Percentiles rank a stretch among this genome's conserved stretches.
phyloP scores from a whole-genome alignment of 306 rosid species.

The Dalbergia cultrata region DNA sequence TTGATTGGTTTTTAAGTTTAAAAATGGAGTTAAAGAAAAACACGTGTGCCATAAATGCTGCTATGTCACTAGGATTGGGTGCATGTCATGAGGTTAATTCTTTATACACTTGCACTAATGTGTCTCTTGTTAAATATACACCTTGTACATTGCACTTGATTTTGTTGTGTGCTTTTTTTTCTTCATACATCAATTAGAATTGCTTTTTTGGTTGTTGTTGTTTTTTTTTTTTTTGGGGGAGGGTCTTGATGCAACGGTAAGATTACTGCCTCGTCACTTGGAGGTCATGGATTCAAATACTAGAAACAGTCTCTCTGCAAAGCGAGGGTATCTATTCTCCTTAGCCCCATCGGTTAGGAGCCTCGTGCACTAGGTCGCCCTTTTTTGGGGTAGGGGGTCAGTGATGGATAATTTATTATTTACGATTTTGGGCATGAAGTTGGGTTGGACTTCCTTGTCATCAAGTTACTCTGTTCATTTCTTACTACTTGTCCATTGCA shows the following conservation, averaged over 20 bases:
- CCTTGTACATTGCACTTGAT: constrained; percentile 24
- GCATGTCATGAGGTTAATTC: constrained; percentile 4
- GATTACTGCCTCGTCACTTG: no score
- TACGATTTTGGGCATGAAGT: constrained; percentile 18
- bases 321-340: no score
- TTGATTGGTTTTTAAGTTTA: not conserved
- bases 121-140: not conserved
- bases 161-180: not conserved
- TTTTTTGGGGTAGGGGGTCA: not conserved
- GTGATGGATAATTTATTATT: constrained; percentile 21
- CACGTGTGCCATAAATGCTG: constrained; percentile 6
- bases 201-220: no score
- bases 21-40: constrained; percentile 30
- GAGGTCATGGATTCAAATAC: no score
- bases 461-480: constrained; percentile 26
- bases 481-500: constrained; percentile 51
- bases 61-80: constrained; percentile 15
- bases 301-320: no score
- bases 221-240: not conserved
- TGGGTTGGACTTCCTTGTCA: constrained; percentile 30
- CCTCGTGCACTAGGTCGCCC: no score
- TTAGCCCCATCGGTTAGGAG: no score
- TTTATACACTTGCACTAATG: constrained; percentile 3
- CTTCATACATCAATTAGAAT: constrained; percentile 2
- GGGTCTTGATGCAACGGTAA: not conserved